Evolutionary conservation across 768 basidiomycete species (phyloP), one percentile per base, ranked within the genome.

Genomic region (Naganishia randhawae): DNA sequence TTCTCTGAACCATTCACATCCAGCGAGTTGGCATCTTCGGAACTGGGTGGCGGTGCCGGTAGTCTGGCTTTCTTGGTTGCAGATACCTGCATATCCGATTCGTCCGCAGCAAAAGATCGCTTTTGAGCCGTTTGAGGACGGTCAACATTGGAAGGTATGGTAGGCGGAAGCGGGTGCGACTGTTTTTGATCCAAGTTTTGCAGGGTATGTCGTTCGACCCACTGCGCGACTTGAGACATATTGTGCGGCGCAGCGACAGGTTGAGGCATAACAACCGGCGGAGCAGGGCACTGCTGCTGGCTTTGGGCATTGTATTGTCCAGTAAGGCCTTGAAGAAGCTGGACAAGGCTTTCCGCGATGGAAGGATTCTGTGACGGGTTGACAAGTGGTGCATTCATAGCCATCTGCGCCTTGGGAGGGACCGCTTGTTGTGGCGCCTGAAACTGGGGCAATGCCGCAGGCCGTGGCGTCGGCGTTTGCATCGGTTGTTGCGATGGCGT

Each of bases 301-400:
- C 16, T 33, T 25, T 35, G 22, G 11, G 33, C 16, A 39, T 41
- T 61, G 57, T 61, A 61, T 41, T 61, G 57, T 41, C 57, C 57
- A 5, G 37, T 41, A 35, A 61, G 17, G 9, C 57, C 57, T 22
- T 61, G 57, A 29, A 61, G 57, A 25, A 61, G 57, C 16, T 61
- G 57, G 10, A 61, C 57, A 11, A 61, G 57, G 57, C 57, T 41
- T 61, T 61, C 57, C 35, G 37, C 57, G 17, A 61, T 41, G 19
- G 57, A 61, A 5, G 57, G 22, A 10, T 61, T 42, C 31, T 55
- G 54, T 19, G 33, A 16, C 8, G 27, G 14, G n/a, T n/a, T 48
- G 6, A 11, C 45, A 3, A 22, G 45, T 48, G 45, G 45, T 22
- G 19, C 3, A 6, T 17, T 7, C 45, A 48, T n/a, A 22, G 14